These are phyloP conservation scores for Posidonia oceanica DNA, from an alignment of 116 monocot genomes.

Conservation along the genomic window DNA sequence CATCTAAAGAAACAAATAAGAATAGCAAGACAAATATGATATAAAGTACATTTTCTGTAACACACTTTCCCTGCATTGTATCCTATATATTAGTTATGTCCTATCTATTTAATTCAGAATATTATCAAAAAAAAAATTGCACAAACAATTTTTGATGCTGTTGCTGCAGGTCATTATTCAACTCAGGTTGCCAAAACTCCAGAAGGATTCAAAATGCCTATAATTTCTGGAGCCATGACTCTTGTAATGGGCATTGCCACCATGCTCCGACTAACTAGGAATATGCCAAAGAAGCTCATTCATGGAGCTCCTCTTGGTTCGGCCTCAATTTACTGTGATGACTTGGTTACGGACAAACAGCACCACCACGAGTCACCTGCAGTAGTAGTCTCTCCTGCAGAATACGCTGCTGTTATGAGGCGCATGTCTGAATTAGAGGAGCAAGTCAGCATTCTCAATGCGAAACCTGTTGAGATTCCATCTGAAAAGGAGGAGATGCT, in stretches of 20 bases:
- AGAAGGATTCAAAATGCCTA: constrained; percentile 13
- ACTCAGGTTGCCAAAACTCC: background rate
- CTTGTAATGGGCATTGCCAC: constrained; percentile 59
- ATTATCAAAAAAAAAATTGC: too few species aligned
- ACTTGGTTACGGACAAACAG: constrained; percentile 5
- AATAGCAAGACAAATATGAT: too few species aligned
- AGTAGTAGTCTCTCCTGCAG: constrained; percentile 17
- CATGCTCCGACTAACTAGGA: constrained; percentile 38
- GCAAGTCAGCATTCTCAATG: constrained; percentile 28
- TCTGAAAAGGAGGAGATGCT: constrained; percentile 58
- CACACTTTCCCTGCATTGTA: too few species aligned
- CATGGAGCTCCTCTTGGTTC: background rate
- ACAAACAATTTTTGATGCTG: too few species aligned
- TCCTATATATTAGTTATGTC: too few species aligned
- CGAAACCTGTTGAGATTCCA: constrained; percentile 35
- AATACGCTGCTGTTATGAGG: constrained; percentile 35
- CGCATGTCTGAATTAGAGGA: constrained; percentile 56
- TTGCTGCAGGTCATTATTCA: background rate
- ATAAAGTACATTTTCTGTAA: too few species aligned
- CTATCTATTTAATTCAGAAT: too few species aligned
- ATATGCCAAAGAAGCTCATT: constrained; percentile 30
- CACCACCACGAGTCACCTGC: constrained; percentile 6
- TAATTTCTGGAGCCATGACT: constrained; percentile 52
- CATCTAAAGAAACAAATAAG: too few species aligned
- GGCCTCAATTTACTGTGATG: constrained; percentile 1